These are phyloP conservation scores for Alternaria consortialis DNA, from an alignment of 2,329 filamentous ascomycete species.

Conservation along the genomic window DNA sequence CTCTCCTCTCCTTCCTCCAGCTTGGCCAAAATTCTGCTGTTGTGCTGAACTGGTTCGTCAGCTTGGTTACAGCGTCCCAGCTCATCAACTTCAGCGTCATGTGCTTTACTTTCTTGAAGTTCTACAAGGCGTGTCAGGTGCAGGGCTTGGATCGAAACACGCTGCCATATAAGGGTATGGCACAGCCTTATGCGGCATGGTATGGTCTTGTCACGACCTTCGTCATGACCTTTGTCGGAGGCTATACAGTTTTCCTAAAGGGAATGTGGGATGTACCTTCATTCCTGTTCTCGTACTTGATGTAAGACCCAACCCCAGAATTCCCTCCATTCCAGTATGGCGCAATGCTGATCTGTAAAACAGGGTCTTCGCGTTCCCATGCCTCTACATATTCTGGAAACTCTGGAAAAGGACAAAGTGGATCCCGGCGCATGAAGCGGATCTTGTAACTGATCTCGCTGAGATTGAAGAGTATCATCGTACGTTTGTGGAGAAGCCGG, in stretches of 20 bases:
- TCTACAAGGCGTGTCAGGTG: conserved; percentile 72
- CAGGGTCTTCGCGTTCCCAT: conserved; percentile 75
- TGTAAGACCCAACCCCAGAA: conserved; percentile 1
- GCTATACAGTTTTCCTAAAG: conserved; percentile 79
- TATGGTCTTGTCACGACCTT: conserved; percentile 70
- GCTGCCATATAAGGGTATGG: conserved; percentile 74
- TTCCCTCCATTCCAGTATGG: background rate
- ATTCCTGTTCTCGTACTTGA: conserved; percentile 72
- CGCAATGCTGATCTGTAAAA: background rate
- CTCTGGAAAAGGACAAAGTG: conserved; percentile 70
- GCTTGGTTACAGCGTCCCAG: conserved; percentile 76
- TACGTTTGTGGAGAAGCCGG: conserved; percentile 64
- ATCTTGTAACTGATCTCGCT: conserved; percentile 69
- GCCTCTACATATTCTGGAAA: conserved; percentile 77
- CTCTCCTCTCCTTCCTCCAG: conserved; percentile 78
- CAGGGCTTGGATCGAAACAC: conserved; percentile 74
- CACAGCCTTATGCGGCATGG: conserved; percentile 77
- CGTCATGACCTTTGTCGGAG: conserved; percentile 77
- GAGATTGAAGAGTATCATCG: conserved; percentile 74
- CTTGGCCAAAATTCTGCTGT: conserved; percentile 72
- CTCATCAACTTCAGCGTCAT: conserved; percentile 60
- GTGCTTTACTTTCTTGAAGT: conserved; percentile 75
- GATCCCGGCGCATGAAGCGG: conserved; percentile 66
- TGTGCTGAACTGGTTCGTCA: conserved; percentile 79
- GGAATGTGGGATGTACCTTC: conserved; percentile 72